Percentiles rank a stretch among this genome's conserved stretches.
These are phyloP conservation scores for Auxenochlorella protothecoides DNA, from an alignment of 139 green algal genomes.

Conservation along the genomic window DNA sequence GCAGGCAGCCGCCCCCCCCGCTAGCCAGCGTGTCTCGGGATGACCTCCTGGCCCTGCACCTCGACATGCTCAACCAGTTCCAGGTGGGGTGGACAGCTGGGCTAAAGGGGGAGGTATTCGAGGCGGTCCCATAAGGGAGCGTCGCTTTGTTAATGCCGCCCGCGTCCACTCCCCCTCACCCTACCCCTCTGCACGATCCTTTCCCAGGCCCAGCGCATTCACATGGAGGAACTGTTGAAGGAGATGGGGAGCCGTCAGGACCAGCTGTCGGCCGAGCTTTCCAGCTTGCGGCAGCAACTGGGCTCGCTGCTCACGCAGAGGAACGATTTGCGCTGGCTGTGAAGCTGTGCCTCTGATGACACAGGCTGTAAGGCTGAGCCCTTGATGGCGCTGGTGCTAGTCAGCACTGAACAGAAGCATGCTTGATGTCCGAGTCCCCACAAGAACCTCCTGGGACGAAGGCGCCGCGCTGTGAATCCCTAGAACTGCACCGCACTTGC, in stretches of 20 bases:
- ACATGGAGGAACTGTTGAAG: slow-evolving; percentile 7
- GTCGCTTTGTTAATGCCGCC: no score
- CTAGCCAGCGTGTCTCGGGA: slow-evolving; percentile 4
- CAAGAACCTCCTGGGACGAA: no score
- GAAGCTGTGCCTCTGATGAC: not conserved
- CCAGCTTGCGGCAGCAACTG: slow-evolving; percentile 9
- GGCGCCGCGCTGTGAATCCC: no score
- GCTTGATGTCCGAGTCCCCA: no score
- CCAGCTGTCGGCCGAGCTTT: slow-evolving; percentile 12
- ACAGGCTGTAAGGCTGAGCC: not conserved
- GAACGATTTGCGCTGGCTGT: slow-evolving; percentile 20
- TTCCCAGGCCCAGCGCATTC: slow-evolving; percentile 11
- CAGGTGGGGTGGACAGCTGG: slow-evolving; percentile 2
- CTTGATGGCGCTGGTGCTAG: no score
- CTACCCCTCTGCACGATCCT: no score
- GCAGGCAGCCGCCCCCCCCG: not conserved
- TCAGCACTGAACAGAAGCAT: no score
- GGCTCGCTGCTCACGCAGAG: slow-evolving; percentile 3
- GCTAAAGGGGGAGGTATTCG: not conserved
- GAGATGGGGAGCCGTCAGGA: slow-evolving; percentile 17
- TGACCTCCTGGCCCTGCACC: slow-evolving; percentile 27
- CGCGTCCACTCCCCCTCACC: not conserved
- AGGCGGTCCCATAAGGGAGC: not conserved
- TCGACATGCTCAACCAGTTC: slow-evolving; percentile 30
- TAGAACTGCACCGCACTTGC: no score